Evolutionary conservation across 768 basidiomycete species (phyloP).

Genomic region (Leccinum broughii): DNA sequence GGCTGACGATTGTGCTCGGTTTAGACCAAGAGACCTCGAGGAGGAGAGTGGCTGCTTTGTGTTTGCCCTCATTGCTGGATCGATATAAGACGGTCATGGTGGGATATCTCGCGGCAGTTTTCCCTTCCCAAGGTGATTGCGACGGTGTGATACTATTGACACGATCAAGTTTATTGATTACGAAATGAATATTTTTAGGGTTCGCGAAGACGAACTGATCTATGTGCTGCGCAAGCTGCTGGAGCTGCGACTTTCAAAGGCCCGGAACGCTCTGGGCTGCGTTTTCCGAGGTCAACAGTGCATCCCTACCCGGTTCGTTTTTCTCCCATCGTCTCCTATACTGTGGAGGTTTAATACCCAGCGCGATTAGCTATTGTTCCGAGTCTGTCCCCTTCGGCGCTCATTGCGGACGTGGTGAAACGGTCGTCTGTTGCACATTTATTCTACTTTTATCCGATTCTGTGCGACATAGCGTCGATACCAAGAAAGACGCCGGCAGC

Average conservation of each 20-base stretch:
- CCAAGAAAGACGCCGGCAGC: constrained; percentile 65
- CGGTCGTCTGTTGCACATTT: constrained; percentile 81
- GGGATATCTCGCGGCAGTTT: constrained; percentile 80
- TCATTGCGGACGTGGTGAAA: constrained; percentile 70
- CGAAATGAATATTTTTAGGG: constrained; percentile 40
- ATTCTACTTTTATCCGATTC: constrained; percentile 80
- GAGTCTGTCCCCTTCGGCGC: constrained; percentile 46
- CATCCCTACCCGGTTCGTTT: constrained; percentile 59
- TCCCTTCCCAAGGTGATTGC: constrained; percentile 78
- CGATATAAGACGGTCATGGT: constrained; percentile 72
- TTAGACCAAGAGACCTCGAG: constrained; percentile 62
- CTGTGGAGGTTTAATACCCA: background rate
- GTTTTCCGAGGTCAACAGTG: constrained; percentile 54
- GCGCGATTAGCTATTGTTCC: constrained; percentile 39
- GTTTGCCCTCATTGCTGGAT: constrained; percentile 68
- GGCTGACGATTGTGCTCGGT: background rate
- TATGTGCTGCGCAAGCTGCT: constrained; percentile 82
- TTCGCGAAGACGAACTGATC: constrained; percentile 85
- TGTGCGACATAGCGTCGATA: constrained; percentile 79
- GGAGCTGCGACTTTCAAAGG: constrained; percentile 60
- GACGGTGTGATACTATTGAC: background rate
- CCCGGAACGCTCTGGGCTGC: constrained; percentile 78
- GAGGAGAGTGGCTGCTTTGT: constrained; percentile 69
- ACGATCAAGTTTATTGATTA: background rate
- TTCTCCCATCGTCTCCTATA: background rate